These are phyloP conservation scores for Crithidia mellificae DNA, from an alignment of 208 protist genomes.

Conservation along the genomic window DNA sequence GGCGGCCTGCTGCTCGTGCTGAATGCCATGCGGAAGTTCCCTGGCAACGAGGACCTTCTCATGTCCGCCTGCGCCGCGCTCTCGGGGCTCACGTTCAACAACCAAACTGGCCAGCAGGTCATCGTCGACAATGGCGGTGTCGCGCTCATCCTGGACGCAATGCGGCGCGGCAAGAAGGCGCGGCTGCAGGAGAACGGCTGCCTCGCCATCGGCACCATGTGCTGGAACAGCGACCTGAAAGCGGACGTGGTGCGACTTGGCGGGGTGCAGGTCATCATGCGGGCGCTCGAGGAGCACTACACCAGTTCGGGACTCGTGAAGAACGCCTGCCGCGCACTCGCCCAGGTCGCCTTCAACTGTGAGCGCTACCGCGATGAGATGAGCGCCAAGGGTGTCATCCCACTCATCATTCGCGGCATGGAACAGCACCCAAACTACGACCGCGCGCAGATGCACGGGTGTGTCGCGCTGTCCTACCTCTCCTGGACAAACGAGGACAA, in stretches of 20 bases:
- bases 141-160: conserved; percentile 76
- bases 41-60: conserved; percentile 80
- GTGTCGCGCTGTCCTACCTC: conserved; percentile 90
- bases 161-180: conserved; percentile 76
- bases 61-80: conserved; percentile 83
- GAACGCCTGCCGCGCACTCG: conserved; percentile 88
- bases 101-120: conserved; percentile 76
- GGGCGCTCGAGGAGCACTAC: conserved; percentile 78
- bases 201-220: conserved; percentile 90
- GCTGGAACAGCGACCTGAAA: conserved; percentile 92
- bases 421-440: conserved; percentile 84
- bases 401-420: conserved; percentile 87
- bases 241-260: conserved; percentile 80
- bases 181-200: conserved; percentile 88
- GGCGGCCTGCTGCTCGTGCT: conserved; percentile 78
- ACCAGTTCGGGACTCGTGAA: conserved; percentile 82
- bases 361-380: conserved; percentile 88
- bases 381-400: conserved; percentile 81
- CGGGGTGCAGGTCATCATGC: conserved; percentile 84
- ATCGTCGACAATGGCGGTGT: conserved; percentile 81
- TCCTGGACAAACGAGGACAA: conserved; percentile 90
- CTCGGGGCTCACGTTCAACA: conserved; percentile 88
- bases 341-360: conserved; percentile 90
- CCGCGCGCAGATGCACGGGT: conserved; percentile 89
- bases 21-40: conserved; percentile 81